A percentile compares a stretch with the other conserved stretches of the same genome.
Conservation (phyloP, 2,329 filamentous ascomycete genomes). For the Nothophaeocryptopus gaeumannii region DNA sequence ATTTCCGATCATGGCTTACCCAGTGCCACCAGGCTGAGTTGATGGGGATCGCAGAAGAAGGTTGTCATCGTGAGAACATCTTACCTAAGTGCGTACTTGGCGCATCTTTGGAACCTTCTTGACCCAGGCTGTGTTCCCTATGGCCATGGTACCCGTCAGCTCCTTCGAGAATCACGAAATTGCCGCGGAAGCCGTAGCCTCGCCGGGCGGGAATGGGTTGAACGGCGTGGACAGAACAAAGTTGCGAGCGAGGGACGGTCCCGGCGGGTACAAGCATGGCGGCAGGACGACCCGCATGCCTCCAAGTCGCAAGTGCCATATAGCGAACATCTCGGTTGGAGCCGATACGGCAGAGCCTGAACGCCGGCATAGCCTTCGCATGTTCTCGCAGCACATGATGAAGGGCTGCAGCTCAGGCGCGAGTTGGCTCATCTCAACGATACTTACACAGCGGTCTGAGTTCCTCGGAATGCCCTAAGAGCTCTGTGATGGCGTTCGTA, state of each 20-base stretch:
- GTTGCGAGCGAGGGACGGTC: too few relatives aligned
- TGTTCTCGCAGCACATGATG: not conserved
- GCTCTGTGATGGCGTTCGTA: too few relatives aligned
- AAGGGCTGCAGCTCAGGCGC: not conserved
- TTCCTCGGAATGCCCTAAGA: too few relatives aligned
- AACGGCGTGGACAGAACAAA: too few relatives aligned
- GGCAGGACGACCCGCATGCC: too few relatives aligned
- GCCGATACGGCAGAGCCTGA: conserved; percentile 1
- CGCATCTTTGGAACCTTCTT: not conserved
- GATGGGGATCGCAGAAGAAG: conserved; percentile 1
- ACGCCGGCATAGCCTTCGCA: not conserved
- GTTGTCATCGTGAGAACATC: not conserved
- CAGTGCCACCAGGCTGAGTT: conserved; percentile 4
- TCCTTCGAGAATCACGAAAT: too few relatives aligned
- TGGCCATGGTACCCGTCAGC: too few relatives aligned
- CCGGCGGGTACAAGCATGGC: too few relatives aligned
- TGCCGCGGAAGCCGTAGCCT: too few relatives aligned
- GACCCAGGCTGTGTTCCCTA: not conserved
- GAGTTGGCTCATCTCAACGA: not conserved
- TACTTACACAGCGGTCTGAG: not conserved
- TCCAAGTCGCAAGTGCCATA: not conserved
- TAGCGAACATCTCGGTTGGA: conserved; percentile 4
- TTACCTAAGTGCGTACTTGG: not conserved
- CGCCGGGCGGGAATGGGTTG: too few relatives aligned
- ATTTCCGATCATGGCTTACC: not conserved